Evolutionary conservation across 305 asterid genomes (phyloP).

Genomic region (Ajuga reptans): DNA sequence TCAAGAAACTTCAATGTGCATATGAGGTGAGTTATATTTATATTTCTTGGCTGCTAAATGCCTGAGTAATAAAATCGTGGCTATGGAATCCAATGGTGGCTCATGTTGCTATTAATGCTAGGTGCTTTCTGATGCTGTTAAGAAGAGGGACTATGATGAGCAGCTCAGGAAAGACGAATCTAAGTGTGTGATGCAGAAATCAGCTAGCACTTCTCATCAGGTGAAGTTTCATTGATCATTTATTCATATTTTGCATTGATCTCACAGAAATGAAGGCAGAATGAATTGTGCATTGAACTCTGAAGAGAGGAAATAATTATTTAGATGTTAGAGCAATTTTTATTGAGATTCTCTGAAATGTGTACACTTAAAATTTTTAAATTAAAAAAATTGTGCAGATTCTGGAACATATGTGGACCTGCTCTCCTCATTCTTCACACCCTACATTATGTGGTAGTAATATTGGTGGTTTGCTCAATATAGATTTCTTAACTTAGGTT

Average conservation of each 20-base stretch:
- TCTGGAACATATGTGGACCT: slow-evolving; percentile 9
- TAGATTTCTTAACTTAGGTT: not conserved
- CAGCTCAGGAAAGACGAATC: slow-evolving; percentile 85
- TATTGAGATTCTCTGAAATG: not conserved
- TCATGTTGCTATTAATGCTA: slow-evolving; percentile 28
- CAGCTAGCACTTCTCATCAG: slow-evolving; percentile 74
- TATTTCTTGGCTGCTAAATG: slow-evolving; percentile 14
- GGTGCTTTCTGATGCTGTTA: slow-evolving; percentile 92
- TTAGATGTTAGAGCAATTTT: not conserved
- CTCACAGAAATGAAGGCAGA: not conserved
- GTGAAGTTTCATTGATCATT: slow-evolving; percentile 30
- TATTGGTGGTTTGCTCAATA: not conserved
- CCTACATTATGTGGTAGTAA: not conserved
- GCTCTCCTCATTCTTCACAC: not conserved
- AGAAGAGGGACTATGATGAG: slow-evolving; percentile 95
- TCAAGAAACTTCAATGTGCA: slow-evolving; percentile 93
- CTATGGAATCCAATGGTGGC: slow-evolving; percentile 22
- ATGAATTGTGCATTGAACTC: not conserved
- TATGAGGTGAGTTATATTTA: slow-evolving; percentile 58
- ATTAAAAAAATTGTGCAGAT: not conserved
- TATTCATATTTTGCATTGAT: not conserved
- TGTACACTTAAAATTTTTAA: not conserved
- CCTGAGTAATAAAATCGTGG: slow-evolving; percentile 20
- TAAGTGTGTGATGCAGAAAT: slow-evolving; percentile 63
- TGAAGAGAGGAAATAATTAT: not conserved